Conservation (phyloP, 306 rosid species). For the Castanospermum australe region DNA sequence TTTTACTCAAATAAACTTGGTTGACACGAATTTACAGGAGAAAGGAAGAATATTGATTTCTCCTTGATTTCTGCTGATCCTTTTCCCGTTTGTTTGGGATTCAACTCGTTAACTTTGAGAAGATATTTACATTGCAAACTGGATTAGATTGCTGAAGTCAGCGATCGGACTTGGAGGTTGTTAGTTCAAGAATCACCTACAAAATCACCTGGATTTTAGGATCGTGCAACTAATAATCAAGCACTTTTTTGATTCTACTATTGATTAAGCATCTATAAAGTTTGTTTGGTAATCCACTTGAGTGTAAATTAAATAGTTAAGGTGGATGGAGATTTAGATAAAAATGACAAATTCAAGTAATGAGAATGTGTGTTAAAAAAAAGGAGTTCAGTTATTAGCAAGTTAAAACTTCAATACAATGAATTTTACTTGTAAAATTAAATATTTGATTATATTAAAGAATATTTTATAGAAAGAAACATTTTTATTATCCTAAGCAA, state of each 20-base stretch:
- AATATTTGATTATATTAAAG: too few relatives aligned
- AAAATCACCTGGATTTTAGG: not conserved
- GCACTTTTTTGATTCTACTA: not conserved
- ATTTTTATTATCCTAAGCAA: too few relatives aligned
- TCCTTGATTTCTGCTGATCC: not conserved
- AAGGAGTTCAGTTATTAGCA: too few relatives aligned
- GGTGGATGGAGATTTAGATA: too few relatives aligned
- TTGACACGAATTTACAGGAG: not conserved
- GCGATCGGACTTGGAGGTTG: not conserved
- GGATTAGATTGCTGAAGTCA: not conserved
- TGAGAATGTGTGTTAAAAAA: too few relatives aligned
- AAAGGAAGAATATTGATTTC: not conserved
- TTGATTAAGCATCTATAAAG: too few relatives aligned
- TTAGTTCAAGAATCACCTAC: not conserved
- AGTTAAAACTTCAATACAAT: too few relatives aligned
- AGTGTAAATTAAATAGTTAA: too few relatives aligned
- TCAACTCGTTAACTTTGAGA: not conserved
- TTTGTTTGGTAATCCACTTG: too few relatives aligned
- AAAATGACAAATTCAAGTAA: too few relatives aligned
- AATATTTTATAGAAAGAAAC: too few relatives aligned
- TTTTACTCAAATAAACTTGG: not conserved
- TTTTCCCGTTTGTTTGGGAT: conserved; percentile 3
- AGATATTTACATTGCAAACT: conserved; percentile 7
- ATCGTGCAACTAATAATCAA: not conserved
- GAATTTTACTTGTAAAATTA: too few relatives aligned